Conservation (phyloP, 176 grass and related monocot genomes). For the Triticum dicoccoides region DNA sequence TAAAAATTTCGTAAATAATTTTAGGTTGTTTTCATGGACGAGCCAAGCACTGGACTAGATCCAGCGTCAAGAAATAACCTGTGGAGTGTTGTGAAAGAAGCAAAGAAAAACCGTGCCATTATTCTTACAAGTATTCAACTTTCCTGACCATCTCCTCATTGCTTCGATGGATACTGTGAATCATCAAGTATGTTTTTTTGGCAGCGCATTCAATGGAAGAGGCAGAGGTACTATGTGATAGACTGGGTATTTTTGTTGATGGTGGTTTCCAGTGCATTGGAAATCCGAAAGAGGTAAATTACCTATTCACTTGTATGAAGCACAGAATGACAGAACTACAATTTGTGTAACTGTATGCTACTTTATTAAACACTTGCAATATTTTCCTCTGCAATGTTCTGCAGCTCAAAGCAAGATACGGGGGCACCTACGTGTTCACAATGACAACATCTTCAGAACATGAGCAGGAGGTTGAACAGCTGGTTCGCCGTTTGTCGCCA, state of each 20-base stretch:
- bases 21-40: conserved; percentile 95
- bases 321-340: neutral
- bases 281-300: conserved; percentile 60
- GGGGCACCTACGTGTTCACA: conserved; percentile 50
- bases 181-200: neutral
- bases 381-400: neutral
- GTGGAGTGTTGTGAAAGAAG: conserved; percentile 75
- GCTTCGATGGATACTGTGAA: neutral
- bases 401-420: conserved; percentile 61
- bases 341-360: neutral
- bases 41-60: conserved; percentile 88
- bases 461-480: conserved; percentile 40
- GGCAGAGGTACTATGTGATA: conserved; percentile 67
- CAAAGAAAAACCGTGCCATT: conserved; percentile 76
- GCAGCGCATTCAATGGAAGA: conserved; percentile 87
- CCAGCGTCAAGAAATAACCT: conserved; percentile 81
- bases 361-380: neutral
- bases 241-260: conserved; percentile 62
- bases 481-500: conserved; percentile 37
- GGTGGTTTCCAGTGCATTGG: conserved; percentile 74
- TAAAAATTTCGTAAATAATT: neutral
- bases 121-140: conserved; percentile 79
- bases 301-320: neutral
- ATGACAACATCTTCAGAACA: conserved; percentile 54
- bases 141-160: conserved; percentile 5